phyloP scores from a whole-genome alignment of 176 grass and related monocot genomes.

The Hyparrhenia diplandra region DNA sequence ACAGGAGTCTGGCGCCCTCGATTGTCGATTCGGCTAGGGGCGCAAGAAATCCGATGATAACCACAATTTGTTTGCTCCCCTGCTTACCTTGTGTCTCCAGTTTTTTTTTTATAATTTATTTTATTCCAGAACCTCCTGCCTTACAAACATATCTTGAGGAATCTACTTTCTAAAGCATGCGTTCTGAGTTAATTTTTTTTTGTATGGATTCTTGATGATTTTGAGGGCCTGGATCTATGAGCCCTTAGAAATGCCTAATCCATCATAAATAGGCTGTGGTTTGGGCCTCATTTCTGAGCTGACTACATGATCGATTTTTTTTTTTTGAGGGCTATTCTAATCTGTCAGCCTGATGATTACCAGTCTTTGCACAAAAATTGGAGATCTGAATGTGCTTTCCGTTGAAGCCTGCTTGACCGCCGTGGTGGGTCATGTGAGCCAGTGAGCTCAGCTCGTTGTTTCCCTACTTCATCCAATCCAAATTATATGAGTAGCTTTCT shows the following conservation, averaged over 20 bases:
- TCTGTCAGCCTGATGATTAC: not conserved
- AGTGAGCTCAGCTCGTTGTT: not conserved
- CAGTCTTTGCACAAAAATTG: not conserved
- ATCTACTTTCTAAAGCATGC: too few species aligned
- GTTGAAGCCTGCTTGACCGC: not conserved
- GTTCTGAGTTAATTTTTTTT: not conserved
- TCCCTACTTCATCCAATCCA: not conserved
- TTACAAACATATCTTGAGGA: too few species aligned
- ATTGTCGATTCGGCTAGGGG: not conserved
- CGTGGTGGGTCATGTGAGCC: not conserved
- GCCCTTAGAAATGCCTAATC: not conserved
- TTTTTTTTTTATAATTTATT: too few species aligned
- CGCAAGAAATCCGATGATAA: too few species aligned
- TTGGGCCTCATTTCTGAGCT: not conserved
- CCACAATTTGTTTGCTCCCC: too few species aligned
- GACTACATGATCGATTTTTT: not conserved
- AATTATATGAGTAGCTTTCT: not conserved
- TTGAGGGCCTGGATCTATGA: not conserved
- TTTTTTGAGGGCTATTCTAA: not conserved
- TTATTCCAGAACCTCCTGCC: too few species aligned
- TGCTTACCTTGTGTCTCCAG: too few species aligned
- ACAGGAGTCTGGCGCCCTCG: not conserved
- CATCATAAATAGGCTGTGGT: not conserved
- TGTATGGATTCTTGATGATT: not conserved
- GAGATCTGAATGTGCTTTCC: not conserved